Evolutionary conservation across 129 eudicot species (phyloP).

Genomic region (Scalesia atractyloides): DNA sequence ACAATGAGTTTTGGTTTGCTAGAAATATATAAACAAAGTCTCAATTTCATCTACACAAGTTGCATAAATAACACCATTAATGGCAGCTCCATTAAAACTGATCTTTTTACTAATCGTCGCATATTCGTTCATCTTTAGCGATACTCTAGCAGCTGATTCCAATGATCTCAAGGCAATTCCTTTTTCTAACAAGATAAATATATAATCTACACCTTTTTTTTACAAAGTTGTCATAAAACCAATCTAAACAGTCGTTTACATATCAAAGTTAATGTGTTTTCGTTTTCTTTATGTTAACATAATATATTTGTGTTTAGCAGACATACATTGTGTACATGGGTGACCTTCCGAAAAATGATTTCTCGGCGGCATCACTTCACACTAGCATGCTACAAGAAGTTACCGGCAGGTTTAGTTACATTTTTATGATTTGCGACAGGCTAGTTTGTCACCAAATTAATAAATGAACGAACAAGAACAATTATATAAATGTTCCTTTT

Average conservation of each 20-base stretch:
- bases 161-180: constrained; percentile 31
- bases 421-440: background rate
- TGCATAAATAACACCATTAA: background rate
- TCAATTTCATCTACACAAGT: background rate
- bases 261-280: background rate
- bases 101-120: constrained; percentile 26
- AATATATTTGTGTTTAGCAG: constrained; percentile 23
- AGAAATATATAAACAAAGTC: constrained; percentile 2
- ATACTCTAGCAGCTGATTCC: constrained; percentile 29
- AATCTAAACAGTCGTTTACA: background rate
- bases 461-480: too few species aligned
- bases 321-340: constrained; percentile 87
- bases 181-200: background rate
- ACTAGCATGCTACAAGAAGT: constrained; percentile 55
- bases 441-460: background rate
- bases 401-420: constrained; percentile 50
- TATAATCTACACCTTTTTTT: too few species aligned
- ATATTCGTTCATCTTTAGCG: constrained; percentile 18
- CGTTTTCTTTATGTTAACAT: background rate
- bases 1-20: constrained; percentile 10
- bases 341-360: constrained; percentile 47
- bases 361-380: constrained; percentile 49
- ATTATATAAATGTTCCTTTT: too few species aligned
- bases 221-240: background rate
- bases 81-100: constrained; percentile 27